Percentiles rank a stretch among this genome's conserved stretches.
These are phyloP conservation scores for Chionographis japonica DNA, from an alignment of 106 monocot genomes.

Conservation along the genomic window DNA sequence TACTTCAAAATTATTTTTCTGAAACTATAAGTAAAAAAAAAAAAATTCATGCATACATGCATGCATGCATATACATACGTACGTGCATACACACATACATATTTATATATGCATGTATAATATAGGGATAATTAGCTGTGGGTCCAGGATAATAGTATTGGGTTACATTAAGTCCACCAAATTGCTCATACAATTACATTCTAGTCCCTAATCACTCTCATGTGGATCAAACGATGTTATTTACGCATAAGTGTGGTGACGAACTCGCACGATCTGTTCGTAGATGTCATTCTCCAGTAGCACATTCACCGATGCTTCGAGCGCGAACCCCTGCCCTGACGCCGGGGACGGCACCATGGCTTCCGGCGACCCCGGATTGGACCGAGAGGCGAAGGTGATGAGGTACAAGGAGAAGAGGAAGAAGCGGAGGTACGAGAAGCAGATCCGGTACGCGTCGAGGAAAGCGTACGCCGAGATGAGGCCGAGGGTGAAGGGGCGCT, in stretches of 20 bases:
- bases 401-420: constrained; percentile 56
- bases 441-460: constrained; percentile 39
- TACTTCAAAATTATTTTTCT: too few relatives aligned
- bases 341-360: background rate
- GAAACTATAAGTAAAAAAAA: too few relatives aligned
- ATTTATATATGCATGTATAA: too few relatives aligned
- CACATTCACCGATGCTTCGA: constrained; percentile 13
- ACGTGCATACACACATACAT: too few relatives aligned
- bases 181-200: too few relatives aligned
- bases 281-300: constrained; percentile 16
- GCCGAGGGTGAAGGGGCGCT: constrained; percentile 40
- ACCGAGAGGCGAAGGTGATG: constrained; percentile 37
- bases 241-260: background rate
- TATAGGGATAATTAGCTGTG: too few relatives aligned
- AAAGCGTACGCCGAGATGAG: constrained; percentile 48
- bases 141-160: too few relatives aligned
- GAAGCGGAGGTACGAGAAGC: constrained; percentile 44
- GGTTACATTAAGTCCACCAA: too few relatives aligned
- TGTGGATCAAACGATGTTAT: background rate
- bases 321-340: background rate
- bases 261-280: background rate
- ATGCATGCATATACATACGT: too few relatives aligned
- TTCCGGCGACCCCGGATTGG: constrained; percentile 15
- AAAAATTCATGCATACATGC: too few relatives aligned
- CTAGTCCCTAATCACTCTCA: background rate